A percentile compares a stretch with the other conserved stretches of the same genome.
phyloP scores from a whole-genome alignment of 176 grass and related monocot species.

The Calamus simplicifolius region DNA sequence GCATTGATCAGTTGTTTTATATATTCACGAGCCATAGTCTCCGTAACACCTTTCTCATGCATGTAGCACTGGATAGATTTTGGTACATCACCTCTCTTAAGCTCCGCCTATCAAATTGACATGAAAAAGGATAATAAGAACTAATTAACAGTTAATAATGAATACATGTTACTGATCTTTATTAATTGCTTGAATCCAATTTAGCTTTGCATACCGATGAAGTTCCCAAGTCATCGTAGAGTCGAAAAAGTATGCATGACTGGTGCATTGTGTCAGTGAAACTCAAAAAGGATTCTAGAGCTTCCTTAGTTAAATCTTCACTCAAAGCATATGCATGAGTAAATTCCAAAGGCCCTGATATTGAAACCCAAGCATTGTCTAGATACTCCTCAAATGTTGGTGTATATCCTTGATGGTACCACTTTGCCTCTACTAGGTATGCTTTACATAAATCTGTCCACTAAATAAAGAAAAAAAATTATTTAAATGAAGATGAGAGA shows the following conservation, averaged over 20 bases:
- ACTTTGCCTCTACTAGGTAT: conserved; percentile 25
- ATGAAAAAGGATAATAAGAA: neutral
- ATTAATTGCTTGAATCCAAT: neutral
- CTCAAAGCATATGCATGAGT: conserved; percentile 3
- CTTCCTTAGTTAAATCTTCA: conserved; percentile 1
- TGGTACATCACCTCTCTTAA: conserved; percentile 7
- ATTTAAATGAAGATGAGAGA: no score
- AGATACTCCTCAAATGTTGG: conserved; percentile 27
- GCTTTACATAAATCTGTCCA: conserved; percentile 12
- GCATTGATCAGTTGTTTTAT: no score
- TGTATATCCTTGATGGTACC: conserved; percentile 9
- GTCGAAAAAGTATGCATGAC: conserved; percentile 3
- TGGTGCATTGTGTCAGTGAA: neutral
- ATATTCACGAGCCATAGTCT: no score
- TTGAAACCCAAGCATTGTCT: conserved; percentile 13
- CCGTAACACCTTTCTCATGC: conserved; percentile 5
- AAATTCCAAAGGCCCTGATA: neutral
- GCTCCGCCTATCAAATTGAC: conserved; percentile 5
- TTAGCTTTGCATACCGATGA: conserved; percentile 2
- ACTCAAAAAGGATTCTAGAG: conserved; percentile 8
- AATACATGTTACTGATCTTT: neutral
- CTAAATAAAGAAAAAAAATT: no score
- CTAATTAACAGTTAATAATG: neutral
- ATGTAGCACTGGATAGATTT: conserved; percentile 28
- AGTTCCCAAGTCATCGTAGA: conserved; percentile 25